Evolutionary conservation across 108 stramenopile genomes (phyloP).

Genomic region (Schizochytrium sp.): DNA sequence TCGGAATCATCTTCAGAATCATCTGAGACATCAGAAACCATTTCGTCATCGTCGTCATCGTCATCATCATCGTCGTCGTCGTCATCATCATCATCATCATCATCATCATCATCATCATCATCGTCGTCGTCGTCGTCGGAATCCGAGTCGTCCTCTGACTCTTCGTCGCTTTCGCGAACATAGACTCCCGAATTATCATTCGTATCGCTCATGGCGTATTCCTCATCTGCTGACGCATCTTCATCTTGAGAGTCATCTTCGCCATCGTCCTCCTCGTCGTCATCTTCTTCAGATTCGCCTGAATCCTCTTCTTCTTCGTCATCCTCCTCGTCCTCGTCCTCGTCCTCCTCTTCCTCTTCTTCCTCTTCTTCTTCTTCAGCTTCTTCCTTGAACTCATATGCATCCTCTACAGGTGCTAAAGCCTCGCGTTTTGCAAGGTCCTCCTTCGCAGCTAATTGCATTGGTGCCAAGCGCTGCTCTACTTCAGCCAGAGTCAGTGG

Average conservation of each 20-base stretch:
- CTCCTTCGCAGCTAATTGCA: background rate
- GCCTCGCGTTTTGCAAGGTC: background rate
- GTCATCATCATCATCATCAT: background rate
- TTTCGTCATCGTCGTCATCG: background rate
- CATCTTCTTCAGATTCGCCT: background rate
- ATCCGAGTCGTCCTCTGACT: background rate
- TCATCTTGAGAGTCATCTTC: background rate
- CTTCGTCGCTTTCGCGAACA: background rate
- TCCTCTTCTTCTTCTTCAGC: background rate
- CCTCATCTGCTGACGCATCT: too few species aligned
- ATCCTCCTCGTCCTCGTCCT: background rate
- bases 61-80: conserved; percentile 11
- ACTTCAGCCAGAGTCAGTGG: conserved; percentile 3
- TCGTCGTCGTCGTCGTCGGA: background rate
- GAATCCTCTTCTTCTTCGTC: conserved; percentile 23
- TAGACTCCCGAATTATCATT: background rate
- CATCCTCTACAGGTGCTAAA: background rate
- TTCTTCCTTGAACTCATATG: conserved; percentile 17
- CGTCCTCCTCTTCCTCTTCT: conserved; percentile 11
- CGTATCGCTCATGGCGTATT: too few species aligned
- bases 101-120: background rate
- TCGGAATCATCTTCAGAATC: background rate
- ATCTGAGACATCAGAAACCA: background rate
- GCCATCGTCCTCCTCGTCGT: background rate
- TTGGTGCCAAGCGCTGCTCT: conserved; percentile 9